Base-by-base conservation (phyloP, 345 rosid genomes). In the Trapa bicornis region DNA sequence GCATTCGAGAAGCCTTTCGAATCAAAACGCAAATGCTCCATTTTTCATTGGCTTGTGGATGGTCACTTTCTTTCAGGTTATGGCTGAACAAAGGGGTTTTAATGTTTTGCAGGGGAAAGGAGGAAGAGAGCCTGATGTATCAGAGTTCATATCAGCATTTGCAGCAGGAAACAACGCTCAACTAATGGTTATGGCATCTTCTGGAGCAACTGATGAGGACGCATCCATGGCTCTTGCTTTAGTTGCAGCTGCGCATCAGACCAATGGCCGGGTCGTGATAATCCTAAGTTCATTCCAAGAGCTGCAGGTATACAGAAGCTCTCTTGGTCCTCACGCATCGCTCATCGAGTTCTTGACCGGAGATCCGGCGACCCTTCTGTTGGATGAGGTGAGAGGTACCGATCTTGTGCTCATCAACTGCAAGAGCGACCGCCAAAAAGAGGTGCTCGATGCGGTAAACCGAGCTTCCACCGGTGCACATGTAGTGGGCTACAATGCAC, bases 101-200 rank as follows among this genome's bases (percentile, higher is more conserved):
- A 41, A 41, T 41, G 4, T 8, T 45, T 45, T 7, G 13, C 13
- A 45, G 48, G 48, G 48, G 12, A 11, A 45, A 45, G 14, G 71
- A 66, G 78, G 71, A 11, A 75, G 74, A 64, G 83, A 80, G 73
- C 87, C 88, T 2, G 84, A 81, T 57, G 78, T 66, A 15, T 80
- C 80, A 0, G 91, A 86, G 79, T 86, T 86, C 78, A 80, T 83
- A 70, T 79, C 91, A 0, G 91, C 91, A 12, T 65, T 86, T 1
- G 86, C 85, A 0, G 88, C 85, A 0, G 91, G 88, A 10, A 82
- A 84, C 77, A 81, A 75, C 39, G 80, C 87, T 14, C 76, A 71
- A 45, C 72, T 79, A n/a, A 80, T 82, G 84, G 87, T 82, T 56
- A 65, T 80, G 54, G 78, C 74, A 16, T 64, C 71, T 58, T 58